These are phyloP conservation scores for Gautieria morchelliformis DNA, from an alignment of 768 basidiomycete genomes.

Conservation along the genomic window DNA sequence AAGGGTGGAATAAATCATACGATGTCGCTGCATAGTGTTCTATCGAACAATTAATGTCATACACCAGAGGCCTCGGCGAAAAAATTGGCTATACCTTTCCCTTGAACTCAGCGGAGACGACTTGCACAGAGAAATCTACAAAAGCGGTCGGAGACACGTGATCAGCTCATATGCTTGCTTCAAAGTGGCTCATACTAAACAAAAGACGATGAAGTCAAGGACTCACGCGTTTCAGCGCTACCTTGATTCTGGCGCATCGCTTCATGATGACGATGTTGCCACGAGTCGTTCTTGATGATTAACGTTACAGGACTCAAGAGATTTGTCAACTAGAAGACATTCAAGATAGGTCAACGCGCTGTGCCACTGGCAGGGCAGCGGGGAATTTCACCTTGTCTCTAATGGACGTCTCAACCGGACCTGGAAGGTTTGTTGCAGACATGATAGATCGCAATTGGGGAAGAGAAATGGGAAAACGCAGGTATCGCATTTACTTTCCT, in stretches of 20 bases:
- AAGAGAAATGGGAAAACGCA: not conserved
- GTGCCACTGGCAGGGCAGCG: not conserved
- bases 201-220: not conserved
- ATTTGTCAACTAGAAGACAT: constrained; percentile 41
- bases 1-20: constrained; percentile 65
- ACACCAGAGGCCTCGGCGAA: not conserved
- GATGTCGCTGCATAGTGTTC: constrained; percentile 73
- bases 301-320: constrained; percentile 55
- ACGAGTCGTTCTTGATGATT: constrained; percentile 70
- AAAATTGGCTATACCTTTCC: constrained; percentile 49
- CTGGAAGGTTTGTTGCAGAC: constrained; percentile 13
- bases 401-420: constrained; percentile 53
- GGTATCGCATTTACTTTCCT: not conserved
- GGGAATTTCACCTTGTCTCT: constrained; percentile 21
- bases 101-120: constrained; percentile 63
- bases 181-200: not conserved
- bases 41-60: constrained; percentile 20
- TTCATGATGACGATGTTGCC: constrained; percentile 76
- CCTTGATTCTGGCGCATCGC: constrained; percentile 66
- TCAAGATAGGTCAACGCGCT: not conserved
- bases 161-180: constrained; percentile 11
- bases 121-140: constrained; percentile 66
- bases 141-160: constrained; percentile 10
- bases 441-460: constrained; percentile 5
- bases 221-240: constrained; percentile 77